Base-by-base conservation (phyloP, 108 stramenopile genomes). In the Stephanodiscus minutulus region DNA sequence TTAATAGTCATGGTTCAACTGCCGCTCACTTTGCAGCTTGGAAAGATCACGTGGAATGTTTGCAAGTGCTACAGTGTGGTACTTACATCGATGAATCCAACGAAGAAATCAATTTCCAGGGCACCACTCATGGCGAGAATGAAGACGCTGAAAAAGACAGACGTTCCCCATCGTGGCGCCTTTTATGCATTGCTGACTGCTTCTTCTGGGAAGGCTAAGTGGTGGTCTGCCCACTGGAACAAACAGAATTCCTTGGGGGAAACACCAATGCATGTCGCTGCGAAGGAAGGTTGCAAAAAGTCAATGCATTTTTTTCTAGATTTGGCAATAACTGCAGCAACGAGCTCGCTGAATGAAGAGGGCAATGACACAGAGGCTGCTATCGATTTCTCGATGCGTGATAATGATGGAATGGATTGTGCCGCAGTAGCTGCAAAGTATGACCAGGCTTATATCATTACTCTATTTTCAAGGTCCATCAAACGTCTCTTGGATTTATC, bases 261-360 rank as follows among this genome's bases (percentile, higher is more conserved):
- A 29, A 77, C 76, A 22, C 62, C 62, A 21, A 27, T 77, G 21
- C 76, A 77, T 50, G 57, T 77, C 5, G 76, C 76, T 28, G 76
- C 76, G 46, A 21, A 68, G 47, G 76, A 70, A 24, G 69, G 76
- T 6, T 57, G 60, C 35, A 50, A 18, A 28, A 58, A 57, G 20
- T 61, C 63, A 7, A 77, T 77, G 76, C 49, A 58, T 36, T 77
- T 77, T 44, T 70, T 77, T 25, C 62, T 77, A 13, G 68, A 77
- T 65, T 13, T 70, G 29, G 54, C 49, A 1, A 54, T 70, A 17
- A 53, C 63, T 50, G 58, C 68, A 27, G 66, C 50, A 46, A 56
- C 29, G 15, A 36, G 0, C 28, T 22, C 35, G 20, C 31, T 47
- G 25, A 27, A 21, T 2, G 9, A 18, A 11, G 41, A 25, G 29